Evolutionary conservation across 1,284 basidiomycete species (phyloP), one percentile per base, ranked within the genome.

Genomic region (Apiotrichum mycotoxinovorans): DNA sequence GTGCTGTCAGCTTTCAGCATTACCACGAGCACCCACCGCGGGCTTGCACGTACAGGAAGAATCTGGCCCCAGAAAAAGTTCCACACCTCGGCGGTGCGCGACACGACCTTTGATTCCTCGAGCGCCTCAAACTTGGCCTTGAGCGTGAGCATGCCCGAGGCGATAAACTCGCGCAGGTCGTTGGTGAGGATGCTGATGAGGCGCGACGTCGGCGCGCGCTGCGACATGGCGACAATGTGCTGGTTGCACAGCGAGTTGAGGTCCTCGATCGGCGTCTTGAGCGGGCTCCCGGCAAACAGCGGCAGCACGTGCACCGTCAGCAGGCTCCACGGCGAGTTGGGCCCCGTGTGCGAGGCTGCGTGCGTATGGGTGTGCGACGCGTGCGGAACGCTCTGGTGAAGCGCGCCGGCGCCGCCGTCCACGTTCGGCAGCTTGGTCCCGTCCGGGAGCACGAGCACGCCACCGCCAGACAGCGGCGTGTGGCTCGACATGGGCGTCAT

Each of bases 31-130:
- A 9, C 7, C 18, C 7, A 25, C n/a, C n/a, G n/a, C n/a, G n/a
- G n/a, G n/a, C n/a, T 38, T 43, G 5, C 3, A 69, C 75, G 65
- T 37, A 76, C 75, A 1, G 93, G 91, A 1, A 98, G 79, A 22
- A 97, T 86, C 61, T 91, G 87, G 62, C 89, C 88, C 86, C 91
- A 96, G 79, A 96, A 97, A 79, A 95, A 94, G 8, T 83, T 84
- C 94, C 94, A 98, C 17, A 89, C 82, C 64, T 95, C 91, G 1
- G 91, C 89, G 12, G 95, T 81, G 11, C 89, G 82, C 1, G 80
- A 80, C 18, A 94, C 78, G 5, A 97, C 81, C 54, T 74, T 73
- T 2, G 54, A 54, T 27, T 92, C 89, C 30, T 87, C 86, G 26
- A 87, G 78, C 7, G 70, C 68, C 52, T 78, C 80, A 11, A 98